phyloP scores from a whole-genome alignment of 768 basidiomycete genomes.

The Podaxis sp. region DNA sequence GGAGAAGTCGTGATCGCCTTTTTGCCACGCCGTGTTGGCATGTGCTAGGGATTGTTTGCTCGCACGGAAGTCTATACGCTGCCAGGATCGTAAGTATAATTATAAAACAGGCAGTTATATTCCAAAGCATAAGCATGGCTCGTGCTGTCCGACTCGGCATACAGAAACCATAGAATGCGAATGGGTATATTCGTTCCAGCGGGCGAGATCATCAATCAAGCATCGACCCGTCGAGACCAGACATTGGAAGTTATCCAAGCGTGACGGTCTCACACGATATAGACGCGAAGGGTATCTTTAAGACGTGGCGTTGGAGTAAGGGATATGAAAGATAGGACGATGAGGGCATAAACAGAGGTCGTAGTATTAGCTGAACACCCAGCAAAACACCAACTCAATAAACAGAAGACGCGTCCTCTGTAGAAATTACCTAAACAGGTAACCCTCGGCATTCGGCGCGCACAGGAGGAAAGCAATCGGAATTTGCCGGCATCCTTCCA shows the following conservation, averaged over 20 bases:
- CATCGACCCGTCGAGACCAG: not conserved
- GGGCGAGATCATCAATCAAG: not conserved
- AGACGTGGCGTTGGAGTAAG: not conserved
- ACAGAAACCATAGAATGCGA: no score
- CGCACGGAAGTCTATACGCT: not conserved
- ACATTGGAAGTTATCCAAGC: not conserved
- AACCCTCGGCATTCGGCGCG: slow-evolving; percentile 32
- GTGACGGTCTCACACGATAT: not conserved
- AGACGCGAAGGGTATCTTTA: not conserved
- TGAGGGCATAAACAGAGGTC: not conserved
- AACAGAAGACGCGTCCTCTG: no score
- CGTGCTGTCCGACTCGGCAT: not conserved
- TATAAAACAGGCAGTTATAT: not conserved
- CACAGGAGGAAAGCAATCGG: slow-evolving; percentile 35
- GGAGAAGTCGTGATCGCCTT: not conserved
- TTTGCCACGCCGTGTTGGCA: not conserved
- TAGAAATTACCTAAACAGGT: not conserved
- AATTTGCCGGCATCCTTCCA: slow-evolving; percentile 32
- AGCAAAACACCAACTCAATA: no score
- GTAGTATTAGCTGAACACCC: not conserved
- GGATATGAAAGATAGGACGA: not conserved
- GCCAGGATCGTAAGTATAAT: not conserved
- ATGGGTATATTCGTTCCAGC: no score
- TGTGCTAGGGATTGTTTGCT: not conserved
- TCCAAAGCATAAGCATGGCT: no score